Percentiles rank a stretch among this genome's conserved stretches.
Evolutionary conservation across 108 stramenopile genomes (phyloP).

Genomic region (Skeletonema menzelii): DNA sequence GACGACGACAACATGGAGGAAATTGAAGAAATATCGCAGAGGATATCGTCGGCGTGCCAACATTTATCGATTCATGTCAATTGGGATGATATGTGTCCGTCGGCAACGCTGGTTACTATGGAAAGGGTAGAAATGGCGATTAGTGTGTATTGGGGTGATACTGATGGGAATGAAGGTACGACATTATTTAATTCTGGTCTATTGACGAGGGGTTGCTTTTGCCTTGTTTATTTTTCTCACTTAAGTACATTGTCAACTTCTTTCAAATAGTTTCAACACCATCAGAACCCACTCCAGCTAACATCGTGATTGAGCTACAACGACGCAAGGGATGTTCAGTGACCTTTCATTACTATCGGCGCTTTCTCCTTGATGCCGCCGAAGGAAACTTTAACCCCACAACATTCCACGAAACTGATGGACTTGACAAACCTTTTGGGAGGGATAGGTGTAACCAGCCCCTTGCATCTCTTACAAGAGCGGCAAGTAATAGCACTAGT

Average conservation of each 20-base stretch:
- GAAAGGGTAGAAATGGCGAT: slow-evolving; percentile 46
- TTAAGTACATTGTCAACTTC: background rate
- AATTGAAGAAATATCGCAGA: slow-evolving; percentile 28
- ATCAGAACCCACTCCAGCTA: slow-evolving; percentile 19
- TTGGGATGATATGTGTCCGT: slow-evolving; percentile 43
- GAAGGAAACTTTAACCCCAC: slow-evolving; percentile 68
- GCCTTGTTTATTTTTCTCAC: background rate
- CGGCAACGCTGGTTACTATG: slow-evolving; percentile 37
- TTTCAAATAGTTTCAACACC: slow-evolving; percentile 8
- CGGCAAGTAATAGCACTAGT: background rate
- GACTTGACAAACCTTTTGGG: slow-evolving; percentile 38
- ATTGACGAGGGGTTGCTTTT: background rate
- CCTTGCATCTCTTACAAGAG: slow-evolving; percentile 23
- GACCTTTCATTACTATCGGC: slow-evolving; percentile 74
- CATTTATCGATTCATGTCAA: slow-evolving; percentile 42
- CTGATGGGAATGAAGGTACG: slow-evolving; percentile 39
- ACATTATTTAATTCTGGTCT: background rate
- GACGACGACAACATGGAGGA: slow-evolving; percentile 51
- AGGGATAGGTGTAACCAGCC: slow-evolving; percentile 46
- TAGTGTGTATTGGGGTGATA: slow-evolving; percentile 39
- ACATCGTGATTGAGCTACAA: slow-evolving; percentile 67
- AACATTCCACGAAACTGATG: slow-evolving; percentile 28
- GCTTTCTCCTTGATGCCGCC: slow-evolving; percentile 79
- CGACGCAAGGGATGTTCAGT: slow-evolving; percentile 81
- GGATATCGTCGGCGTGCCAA: slow-evolving; percentile 44